A percentile compares a stretch with the other conserved stretches of the same genome.
These are phyloP conservation scores for Coccinonectria pachysandricola DNA, from an alignment of 2,329 filamentous ascomycete genomes.

Conservation along the genomic window DNA sequence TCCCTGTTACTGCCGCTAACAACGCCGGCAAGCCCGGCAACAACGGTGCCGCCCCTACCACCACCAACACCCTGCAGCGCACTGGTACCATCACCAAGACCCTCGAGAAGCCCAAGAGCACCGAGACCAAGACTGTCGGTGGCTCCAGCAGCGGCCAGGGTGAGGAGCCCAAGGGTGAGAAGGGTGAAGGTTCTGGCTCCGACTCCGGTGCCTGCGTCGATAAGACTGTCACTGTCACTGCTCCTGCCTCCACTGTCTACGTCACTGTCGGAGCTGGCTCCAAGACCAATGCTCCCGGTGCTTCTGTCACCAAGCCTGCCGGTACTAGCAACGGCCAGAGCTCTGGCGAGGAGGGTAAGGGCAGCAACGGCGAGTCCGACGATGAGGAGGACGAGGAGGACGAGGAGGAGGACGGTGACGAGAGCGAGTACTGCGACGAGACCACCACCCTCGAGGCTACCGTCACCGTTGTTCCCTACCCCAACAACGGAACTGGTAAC, in stretches of 20 bases:
- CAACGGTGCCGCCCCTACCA: slow-evolving; percentile 20
- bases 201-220: slow-evolving; percentile 9
- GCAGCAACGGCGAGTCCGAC: slow-evolving; percentile 10
- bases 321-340: slow-evolving; percentile 3
- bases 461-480: slow-evolving; percentile 32
- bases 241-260: slow-evolving; percentile 25
- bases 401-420: slow-evolving; percentile 9
- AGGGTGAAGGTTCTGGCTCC: slow-evolving; percentile 6
- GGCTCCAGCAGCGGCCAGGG: slow-evolving; percentile 12
- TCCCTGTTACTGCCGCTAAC: slow-evolving; percentile 6
- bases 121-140: slow-evolving; percentile 12
- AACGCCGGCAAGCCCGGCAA: slow-evolving; percentile 8
- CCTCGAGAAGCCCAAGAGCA: slow-evolving; percentile 16
- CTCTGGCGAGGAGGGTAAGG: slow-evolving; percentile 2
- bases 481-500: slow-evolving; percentile 27
- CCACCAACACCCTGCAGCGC: slow-evolving; percentile 28
- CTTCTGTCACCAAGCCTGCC: slow-evolving; percentile 14
- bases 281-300: slow-evolving; percentile 11
- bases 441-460: slow-evolving; percentile 21
- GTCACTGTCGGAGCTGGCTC: slow-evolving; percentile 21
- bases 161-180: slow-evolving; percentile 4
- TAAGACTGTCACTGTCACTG: slow-evolving; percentile 22
- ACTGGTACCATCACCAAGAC: slow-evolving; percentile 27
- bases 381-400: slow-evolving; percentile 8
- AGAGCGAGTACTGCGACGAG: slow-evolving; percentile 12